These are phyloP conservation scores for Stylosanthes scabra DNA, from an alignment of 331 rosid genomes.

Conservation along the genomic window DNA sequence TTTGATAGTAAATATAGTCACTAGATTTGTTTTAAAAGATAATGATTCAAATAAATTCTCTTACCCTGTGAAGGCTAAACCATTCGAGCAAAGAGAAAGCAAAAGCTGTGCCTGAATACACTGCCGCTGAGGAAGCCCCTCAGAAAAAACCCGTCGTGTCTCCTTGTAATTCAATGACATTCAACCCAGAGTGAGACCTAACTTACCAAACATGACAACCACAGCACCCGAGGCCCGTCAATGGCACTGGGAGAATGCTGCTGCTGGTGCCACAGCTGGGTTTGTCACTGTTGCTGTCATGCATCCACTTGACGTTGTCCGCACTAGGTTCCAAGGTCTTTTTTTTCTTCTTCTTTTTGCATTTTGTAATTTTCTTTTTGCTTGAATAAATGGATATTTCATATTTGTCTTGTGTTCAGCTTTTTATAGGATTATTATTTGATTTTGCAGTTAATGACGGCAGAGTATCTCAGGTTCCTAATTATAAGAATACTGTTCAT, in stretches of 20 bases:
- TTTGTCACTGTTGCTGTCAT: conserved; percentile 81
- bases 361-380: background rate
- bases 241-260: conserved; percentile 91
- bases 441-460: conserved; percentile 79
- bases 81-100: background rate
- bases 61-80: too few species aligned
- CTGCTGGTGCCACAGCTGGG: conserved; percentile 86
- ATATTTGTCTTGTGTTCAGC: background rate
- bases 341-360: background rate
- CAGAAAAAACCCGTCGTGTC: background rate
- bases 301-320: conserved; percentile 97
- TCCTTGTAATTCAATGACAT: conserved; percentile 13
- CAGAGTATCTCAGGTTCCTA: conserved; percentile 70
- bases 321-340: conserved; percentile 92
- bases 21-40: too few species aligned
- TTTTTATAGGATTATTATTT: conserved; percentile 13
- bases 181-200: conserved; percentile 20
- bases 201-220: conserved; percentile 40
- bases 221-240: conserved; percentile 38
- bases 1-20: too few species aligned
- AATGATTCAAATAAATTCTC: too few species aligned
- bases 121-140: background rate
- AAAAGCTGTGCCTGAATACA: background rate
- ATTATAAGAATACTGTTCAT: conserved; percentile 79
- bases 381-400: background rate